These are phyloP conservation scores for Chamaecyparis obtusa DNA, from an alignment of 75 land plant genomes.

Conservation along the genomic window DNA sequence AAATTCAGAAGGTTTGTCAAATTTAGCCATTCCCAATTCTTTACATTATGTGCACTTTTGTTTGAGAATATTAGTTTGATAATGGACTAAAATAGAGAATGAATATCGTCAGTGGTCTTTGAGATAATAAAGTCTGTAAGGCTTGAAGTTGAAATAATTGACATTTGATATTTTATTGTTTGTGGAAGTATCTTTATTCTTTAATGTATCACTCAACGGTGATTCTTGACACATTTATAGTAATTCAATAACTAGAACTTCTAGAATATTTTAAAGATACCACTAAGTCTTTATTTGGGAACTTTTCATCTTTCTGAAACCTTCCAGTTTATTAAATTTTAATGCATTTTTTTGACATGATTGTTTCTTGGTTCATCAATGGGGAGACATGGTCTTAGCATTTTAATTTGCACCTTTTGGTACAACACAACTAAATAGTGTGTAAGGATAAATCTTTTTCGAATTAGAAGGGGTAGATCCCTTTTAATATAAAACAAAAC, in stretches of 20 bases:
- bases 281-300: not conserved
- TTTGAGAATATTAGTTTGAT: not conserved
- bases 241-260: not conserved
- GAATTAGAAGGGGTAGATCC: too few relatives aligned
- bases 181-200: not conserved
- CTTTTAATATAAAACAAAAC: too few relatives aligned
- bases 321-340: not conserved
- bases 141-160: not conserved
- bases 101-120: not conserved
- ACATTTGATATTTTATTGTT: not conserved
- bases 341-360: too few relatives aligned
- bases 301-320: not conserved
- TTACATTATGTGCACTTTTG: not conserved
- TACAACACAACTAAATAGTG: too few relatives aligned
- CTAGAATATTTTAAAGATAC: not conserved
- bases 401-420: too few relatives aligned
- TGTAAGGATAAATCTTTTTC: too few relatives aligned
- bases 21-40: not conserved
- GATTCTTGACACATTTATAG: not conserved
- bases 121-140: not conserved
- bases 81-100: not conserved
- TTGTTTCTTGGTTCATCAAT: too few relatives aligned
- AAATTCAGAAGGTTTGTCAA: constrained; percentile 7
- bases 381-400: too few relatives aligned
- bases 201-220: not conserved